Base-by-base conservation (phyloP, 2,329 filamentous ascomycete genomes). In the Monilinia polystroma region DNA sequence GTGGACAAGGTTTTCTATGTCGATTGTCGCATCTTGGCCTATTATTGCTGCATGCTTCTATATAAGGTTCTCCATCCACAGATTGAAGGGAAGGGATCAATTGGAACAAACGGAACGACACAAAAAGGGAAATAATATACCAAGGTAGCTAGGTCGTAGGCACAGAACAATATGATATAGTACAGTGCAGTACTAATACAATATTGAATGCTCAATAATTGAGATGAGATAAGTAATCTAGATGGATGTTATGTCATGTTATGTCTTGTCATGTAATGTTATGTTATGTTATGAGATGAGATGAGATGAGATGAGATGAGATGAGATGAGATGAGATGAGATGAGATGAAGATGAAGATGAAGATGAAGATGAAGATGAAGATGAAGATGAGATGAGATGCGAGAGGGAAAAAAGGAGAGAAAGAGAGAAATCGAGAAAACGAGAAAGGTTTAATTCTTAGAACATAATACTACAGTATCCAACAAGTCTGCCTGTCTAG, bases 61-160 rank as follows among this genome's bases (percentile, higher is more conserved):
- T 18, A 11, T 53, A 32, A 35, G 5, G 32, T 35, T 23, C 49
- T 16, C 6, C 58, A 41, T 20, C 35, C 23, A 47, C 16, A n/a
- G 18, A 45, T 20, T 4, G 41, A n/a, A 29, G 14, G 59, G 32
- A 60, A n/a, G 45, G 29, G 32, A 63, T 63, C 23, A 43, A 35
- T 43, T 54, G 12, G 49, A 20, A 41, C 3, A 43, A n/a, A 55
- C 18, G 35, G 60, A 63, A 32, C 35, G 60, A 54, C 41, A 63
- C 49, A 8, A 63, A n/a, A 43, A 29, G 59, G 60, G 51, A 53
- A 53, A 18, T 29, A 23, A 16, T 26, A 16, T 45, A 45, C 43
- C 43, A 3, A 45, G 3, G 2, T 45, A 45, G 2, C 43, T 14
- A 45, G 14, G 6, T 16, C 18, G 18, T 45, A 45, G 43, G 32